A percentile compares a stretch with the other conserved stretches of the same genome.
These are phyloP conservation scores for Plasmodium vinckei DNA, from an alignment of 169 alveolate species.

Conservation along the genomic window DNA sequence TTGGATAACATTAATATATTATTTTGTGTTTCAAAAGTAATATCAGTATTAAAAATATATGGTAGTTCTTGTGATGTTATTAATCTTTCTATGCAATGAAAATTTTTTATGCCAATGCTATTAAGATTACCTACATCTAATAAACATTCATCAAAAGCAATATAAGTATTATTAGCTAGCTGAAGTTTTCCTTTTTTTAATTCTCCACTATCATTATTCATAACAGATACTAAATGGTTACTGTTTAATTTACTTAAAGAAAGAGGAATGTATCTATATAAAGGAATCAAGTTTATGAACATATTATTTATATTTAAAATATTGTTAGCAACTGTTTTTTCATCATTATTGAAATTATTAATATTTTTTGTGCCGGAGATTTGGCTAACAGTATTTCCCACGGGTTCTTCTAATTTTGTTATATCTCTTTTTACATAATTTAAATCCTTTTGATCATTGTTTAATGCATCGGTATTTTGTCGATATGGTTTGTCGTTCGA, in stretches of 20 bases:
- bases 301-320: constrained; percentile 22
- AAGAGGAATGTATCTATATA: constrained; percentile 68
- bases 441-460: not conserved
- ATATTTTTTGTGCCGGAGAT: not conserved
- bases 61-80: constrained; percentile 63
- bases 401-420: not conserved
- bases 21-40: constrained; percentile 59
- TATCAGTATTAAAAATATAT: constrained; percentile 48
- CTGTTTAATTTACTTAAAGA: constrained; percentile 26
- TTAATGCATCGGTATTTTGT: not conserved
- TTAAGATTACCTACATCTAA: constrained; percentile 64
- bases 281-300: constrained; percentile 61
- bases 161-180: constrained; percentile 65
- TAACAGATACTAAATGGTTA: constrained; percentile 55
- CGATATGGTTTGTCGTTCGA: no score
- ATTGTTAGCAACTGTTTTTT: constrained; percentile 1
- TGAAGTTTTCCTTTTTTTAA: constrained; percentile 73
- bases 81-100: constrained; percentile 65
- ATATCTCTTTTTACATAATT: not conserved
- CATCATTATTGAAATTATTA: not conserved
- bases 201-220: constrained; percentile 66
- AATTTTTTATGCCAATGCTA: constrained; percentile 54
- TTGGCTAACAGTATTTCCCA: not conserved
- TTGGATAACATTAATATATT: constrained; percentile 51
- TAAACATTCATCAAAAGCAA: constrained; percentile 64